Conservation (phyloP, 2,329 filamentous ascomycete species). For the Chaetomiaceae sp. region DNA sequence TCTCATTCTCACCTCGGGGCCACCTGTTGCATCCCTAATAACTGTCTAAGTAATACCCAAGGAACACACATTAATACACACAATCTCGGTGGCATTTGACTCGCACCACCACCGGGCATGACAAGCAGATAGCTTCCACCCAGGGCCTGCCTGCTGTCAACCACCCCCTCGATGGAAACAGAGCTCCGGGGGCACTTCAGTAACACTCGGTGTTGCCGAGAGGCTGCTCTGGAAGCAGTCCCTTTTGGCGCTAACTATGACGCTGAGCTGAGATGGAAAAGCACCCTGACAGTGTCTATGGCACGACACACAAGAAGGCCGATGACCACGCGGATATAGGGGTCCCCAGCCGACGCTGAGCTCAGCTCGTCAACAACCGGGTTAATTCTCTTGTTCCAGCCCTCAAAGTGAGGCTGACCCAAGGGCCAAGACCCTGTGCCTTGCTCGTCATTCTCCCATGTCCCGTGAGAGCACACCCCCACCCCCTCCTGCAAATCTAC, state of each 20-base stretch:
- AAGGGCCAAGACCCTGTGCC: not conserved
- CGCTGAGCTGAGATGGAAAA: not conserved
- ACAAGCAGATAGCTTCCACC: no score
- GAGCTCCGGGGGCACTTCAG: no score
- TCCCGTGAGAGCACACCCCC: not conserved
- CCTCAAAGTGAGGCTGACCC: not conserved
- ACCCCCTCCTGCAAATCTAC: no score
- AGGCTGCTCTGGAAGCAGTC: not conserved
- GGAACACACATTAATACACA: no score
- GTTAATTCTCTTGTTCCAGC: not conserved
- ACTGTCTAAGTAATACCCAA: no score
- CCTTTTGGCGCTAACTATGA: not conserved
- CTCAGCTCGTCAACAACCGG: not conserved
- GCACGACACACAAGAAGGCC: not conserved
- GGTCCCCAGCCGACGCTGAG: not conserved
- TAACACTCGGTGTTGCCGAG: not conserved
- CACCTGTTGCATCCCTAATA: no score
- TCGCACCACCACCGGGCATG: no score
- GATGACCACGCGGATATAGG: not conserved
- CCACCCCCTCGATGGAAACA: no score
- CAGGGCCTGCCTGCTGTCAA: no score
- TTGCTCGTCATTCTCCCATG: not conserved
- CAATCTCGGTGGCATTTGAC: no score
- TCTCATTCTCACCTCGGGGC: no score
- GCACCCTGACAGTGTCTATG: not conserved